Percentiles rank a stretch among this genome's conserved stretches.
phyloP scores from a whole-genome alignment of 140 eudicot genomes.

The Stevia rebaudiana region DNA sequence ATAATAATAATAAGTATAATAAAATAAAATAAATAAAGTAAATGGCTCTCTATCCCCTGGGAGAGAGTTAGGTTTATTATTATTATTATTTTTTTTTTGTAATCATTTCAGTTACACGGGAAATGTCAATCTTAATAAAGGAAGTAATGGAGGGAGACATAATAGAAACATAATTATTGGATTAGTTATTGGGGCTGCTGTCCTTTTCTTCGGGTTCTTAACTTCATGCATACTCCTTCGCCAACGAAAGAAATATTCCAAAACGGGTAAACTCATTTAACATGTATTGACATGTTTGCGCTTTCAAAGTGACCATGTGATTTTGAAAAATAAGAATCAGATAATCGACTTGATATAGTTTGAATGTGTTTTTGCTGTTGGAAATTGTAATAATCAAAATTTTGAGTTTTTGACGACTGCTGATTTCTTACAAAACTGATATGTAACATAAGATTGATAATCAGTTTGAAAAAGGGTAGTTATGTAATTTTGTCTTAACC shows the following conservation, averaged over 20 bases:
- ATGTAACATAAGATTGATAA: too few relatives aligned
- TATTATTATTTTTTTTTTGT: background rate
- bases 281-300: background rate
- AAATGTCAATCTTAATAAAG: slow-evolving; percentile 49
- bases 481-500: background rate
- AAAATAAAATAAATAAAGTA: too few relatives aligned
- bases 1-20: too few relatives aligned
- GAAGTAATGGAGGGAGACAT: slow-evolving; percentile 35
- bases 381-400: background rate
- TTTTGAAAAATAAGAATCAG: background rate
- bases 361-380: background rate
- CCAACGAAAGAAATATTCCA: slow-evolving; percentile 33
- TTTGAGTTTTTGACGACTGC: background rate
- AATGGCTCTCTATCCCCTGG: too few relatives aligned
- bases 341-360: background rate
- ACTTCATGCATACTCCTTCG: slow-evolving; percentile 46
- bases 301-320: background rate
- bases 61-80: too few relatives aligned
- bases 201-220: slow-evolving; percentile 44
- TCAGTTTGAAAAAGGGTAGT: background rate
- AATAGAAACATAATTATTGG: slow-evolving; percentile 64
- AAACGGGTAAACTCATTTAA: slow-evolving; percentile 30
- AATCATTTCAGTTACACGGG: slow-evolving; percentile 60
- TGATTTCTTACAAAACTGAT: too few relatives aligned
- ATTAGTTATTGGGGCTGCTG: slow-evolving; percentile 38